phyloP scores from a whole-genome alignment of 2,329 filamentous ascomycete genomes.

The Aspergillus ustus region DNA sequence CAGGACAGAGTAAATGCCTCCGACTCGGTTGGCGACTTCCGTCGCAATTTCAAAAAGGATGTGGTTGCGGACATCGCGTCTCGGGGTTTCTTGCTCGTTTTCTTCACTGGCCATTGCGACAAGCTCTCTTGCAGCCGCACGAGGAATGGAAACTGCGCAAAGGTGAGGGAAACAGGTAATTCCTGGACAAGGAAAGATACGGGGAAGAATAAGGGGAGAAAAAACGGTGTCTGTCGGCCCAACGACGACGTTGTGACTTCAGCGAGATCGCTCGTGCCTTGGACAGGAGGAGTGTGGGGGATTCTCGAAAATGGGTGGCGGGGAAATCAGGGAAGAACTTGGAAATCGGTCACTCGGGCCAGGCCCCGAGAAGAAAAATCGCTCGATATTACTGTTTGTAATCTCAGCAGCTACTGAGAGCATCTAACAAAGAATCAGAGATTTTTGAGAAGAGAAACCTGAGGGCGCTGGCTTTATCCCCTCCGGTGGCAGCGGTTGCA shows the following conservation, averaged over 20 bases:
- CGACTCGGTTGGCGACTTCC: slow-evolving; percentile 96
- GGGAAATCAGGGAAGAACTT: slow-evolving; percentile 3
- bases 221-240: neutral
- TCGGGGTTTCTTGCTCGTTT: slow-evolving; percentile 61
- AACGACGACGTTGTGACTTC: neutral
- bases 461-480: slow-evolving; percentile 4
- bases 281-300: slow-evolving; percentile 11
- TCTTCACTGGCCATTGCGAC: slow-evolving; percentile 43
- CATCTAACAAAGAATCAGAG: neutral
- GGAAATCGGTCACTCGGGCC: neutral
- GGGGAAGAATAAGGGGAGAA: neutral
- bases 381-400: neutral
- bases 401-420: neutral
- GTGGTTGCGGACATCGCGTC: slow-evolving; percentile 87
- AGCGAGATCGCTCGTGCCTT: neutral
- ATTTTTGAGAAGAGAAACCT: neutral
- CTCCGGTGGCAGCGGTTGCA: slow-evolving; percentile 12
- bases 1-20: slow-evolving; percentile 98
- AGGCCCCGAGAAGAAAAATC: neutral
- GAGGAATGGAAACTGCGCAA: neutral
- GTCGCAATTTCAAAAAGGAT: slow-evolving; percentile 96
- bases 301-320: slow-evolving; percentile 18
- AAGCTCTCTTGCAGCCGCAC: neutral
- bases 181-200: neutral
- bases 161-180: neutral